A percentile compares a stretch with the other conserved stretches of the same genome.
Conservation (phyloP, 306 rosid genomes). For the Castanea mollissima region DNA sequence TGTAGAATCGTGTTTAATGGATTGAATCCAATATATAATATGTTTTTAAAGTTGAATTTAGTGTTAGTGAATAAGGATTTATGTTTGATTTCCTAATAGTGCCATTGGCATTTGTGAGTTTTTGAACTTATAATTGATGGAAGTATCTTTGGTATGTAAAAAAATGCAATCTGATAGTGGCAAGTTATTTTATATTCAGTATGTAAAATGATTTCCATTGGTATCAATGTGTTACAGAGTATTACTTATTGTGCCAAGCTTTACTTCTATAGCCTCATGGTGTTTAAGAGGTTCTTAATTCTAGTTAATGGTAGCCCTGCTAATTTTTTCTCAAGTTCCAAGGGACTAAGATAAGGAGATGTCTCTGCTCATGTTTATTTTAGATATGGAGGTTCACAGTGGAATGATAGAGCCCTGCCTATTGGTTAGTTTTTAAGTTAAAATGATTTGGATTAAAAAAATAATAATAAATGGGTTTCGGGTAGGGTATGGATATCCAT, state of each 20-base stretch:
- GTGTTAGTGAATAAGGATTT: background rate
- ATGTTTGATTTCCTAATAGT: conserved; percentile 20
- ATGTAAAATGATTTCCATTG: too few relatives aligned
- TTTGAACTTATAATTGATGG: conserved; percentile 32
- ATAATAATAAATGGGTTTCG: too few relatives aligned
- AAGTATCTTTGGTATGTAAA: conserved; percentile 47
- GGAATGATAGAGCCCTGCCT: too few relatives aligned
- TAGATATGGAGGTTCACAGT: too few relatives aligned
- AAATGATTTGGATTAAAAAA: too few relatives aligned
- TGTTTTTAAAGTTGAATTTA: conserved; percentile 6
- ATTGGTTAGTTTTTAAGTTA: too few relatives aligned
- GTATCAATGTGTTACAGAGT: too few relatives aligned
- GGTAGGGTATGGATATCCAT: too few relatives aligned
- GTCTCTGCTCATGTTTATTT: too few relatives aligned
- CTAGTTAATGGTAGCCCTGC: too few relatives aligned
- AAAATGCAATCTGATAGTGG: conserved; percentile 98
- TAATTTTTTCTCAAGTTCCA: too few relatives aligned
- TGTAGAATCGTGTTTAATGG: conserved; percentile 5
- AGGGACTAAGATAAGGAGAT: too few relatives aligned
- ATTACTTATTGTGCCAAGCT: background rate
- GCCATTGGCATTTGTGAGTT: conserved; percentile 39
- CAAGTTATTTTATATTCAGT: conserved; percentile 46
- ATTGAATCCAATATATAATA: conserved; percentile 41
- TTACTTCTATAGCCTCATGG: background rate
- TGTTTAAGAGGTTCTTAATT: background rate